A percentile compares a stretch with the other conserved stretches of the same genome.
These are phyloP conservation scores for Lactifluus piperatus DNA, from an alignment of 768 basidiomycete species.

Conservation along the genomic window DNA sequence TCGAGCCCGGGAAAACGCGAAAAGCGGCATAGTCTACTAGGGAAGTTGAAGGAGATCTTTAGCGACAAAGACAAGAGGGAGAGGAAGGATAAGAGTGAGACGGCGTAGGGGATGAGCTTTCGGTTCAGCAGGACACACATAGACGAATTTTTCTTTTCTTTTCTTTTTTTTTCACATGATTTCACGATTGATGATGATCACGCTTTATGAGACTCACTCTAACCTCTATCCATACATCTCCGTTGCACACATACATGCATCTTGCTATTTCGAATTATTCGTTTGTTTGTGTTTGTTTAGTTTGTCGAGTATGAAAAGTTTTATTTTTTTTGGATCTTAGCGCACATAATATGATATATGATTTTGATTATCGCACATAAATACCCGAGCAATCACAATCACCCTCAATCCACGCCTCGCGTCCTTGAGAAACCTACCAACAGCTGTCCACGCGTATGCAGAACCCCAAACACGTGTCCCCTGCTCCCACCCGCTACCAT, in stretches of 20 bases:
- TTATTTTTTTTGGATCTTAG: no score
- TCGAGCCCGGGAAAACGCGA: constrained; percentile 17
- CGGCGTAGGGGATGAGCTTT: constrained; percentile 4
- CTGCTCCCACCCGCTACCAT: background rate
- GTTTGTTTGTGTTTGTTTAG: no score
- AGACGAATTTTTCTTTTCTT: background rate
- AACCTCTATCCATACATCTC: no score
- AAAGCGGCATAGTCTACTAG: constrained; percentile 18
- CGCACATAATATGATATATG: no score
- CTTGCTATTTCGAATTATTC: no score
- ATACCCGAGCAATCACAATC: no score
- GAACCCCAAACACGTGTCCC: background rate
- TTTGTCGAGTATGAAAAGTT: no score
- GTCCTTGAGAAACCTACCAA: background rate
- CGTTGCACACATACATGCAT: no score
- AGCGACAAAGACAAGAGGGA: constrained; percentile 15
- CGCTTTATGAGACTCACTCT: background rate
- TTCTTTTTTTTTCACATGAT: background rate
- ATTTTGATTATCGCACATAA: no score
- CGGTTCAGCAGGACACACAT: background rate
- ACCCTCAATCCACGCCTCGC: background rate
- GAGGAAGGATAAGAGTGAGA: constrained; percentile 12
- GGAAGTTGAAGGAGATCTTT: constrained; percentile 20
- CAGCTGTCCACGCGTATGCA: background rate
- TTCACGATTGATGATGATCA: constrained; percentile 3